Base-by-base conservation (phyloP, 1,139 yeast species). In the Yamadazyma trypodendri region DNA sequence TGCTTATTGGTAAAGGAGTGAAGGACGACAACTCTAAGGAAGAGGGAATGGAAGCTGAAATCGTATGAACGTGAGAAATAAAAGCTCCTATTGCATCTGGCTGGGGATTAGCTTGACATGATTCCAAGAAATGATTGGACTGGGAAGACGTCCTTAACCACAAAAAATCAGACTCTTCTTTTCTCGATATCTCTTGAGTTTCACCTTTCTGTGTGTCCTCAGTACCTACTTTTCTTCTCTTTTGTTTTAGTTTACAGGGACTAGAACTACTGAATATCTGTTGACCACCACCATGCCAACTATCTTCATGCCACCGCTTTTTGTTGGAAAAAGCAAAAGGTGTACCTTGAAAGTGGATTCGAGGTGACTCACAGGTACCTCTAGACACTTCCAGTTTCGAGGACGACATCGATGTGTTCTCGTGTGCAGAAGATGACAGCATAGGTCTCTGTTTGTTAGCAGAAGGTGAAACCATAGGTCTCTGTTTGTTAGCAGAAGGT, bases 221-320 rank as follows among this genome's bases (percentile, higher is more conserved):
- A n/a, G 27, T 5, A 24, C 13, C 13, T 8, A n/a, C 12, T 12
- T n/a, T 6, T 28, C 20, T 34, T 13, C 33, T 32, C 18, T 24
- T 21, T 18, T 32, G 29, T 24, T 28, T 20, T 6, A 25, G 20
- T 17, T 28, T 36, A 18, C 39, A 32, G 8, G 39, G 40, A 31
- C 38, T 33, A 9, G 34, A 34, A 21, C 24, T n/a, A n/a, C n/a
- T 24, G 14, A 24, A 11, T 8, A 18, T 3, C 29, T 3, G 11
- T 13, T 15, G 29, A 9, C 18, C n/a, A 24, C 16, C 6, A 9
- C 24, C 11, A 3, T 16, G 14, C n/a, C 7, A 21, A n/a, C 18
- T 13, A 4, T 13, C 18, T 22, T 13, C 18, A 8, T 20, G 18
- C 9, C 4, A 9, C 16, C 25, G 17, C 17, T 31, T 22, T 16